A percentile compares a stretch with the other conserved stretches of the same genome.
phyloP scores from a whole-genome alignment of 169 alveolate genomes.

The Plasmodium ovale region DNA sequence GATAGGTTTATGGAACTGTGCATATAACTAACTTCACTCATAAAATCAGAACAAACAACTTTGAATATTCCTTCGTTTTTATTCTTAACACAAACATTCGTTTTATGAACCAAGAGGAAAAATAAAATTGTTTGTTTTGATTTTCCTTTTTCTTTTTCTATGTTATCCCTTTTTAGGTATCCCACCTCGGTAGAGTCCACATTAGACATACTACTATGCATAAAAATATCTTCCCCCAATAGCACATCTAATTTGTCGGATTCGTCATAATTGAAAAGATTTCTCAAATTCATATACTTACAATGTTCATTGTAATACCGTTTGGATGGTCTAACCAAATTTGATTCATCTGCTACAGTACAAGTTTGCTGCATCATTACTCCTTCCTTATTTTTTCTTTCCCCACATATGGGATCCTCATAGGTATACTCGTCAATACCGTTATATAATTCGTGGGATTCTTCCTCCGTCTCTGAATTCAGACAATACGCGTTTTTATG shows the following conservation, averaged over 20 bases:
- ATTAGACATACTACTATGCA: background rate
- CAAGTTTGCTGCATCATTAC: background rate
- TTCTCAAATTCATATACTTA: slow-evolving; percentile 49
- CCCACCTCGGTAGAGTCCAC: background rate
- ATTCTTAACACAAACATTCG: slow-evolving; percentile 16
- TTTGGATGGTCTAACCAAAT: background rate
- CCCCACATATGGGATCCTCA: background rate
- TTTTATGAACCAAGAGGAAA: slow-evolving; percentile 38
- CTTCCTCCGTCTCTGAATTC: background rate
- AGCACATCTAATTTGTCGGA: background rate
- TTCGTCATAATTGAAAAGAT: slow-evolving; percentile 38
- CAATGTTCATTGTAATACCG: slow-evolving; percentile 7
- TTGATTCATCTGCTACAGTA: background rate
- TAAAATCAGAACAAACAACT: slow-evolving; percentile 20
- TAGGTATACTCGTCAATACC: background rate
- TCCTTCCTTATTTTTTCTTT: background rate
- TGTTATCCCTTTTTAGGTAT: background rate
- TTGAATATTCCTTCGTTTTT: slow-evolving; percentile 67
- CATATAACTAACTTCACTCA: slow-evolving; percentile 35
- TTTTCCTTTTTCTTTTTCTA: background rate
- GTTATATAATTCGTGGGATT: background rate
- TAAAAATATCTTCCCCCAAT: slow-evolving; percentile 16
- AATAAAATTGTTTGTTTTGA: slow-evolving; percentile 5
- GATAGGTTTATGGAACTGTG: slow-evolving; percentile 17
- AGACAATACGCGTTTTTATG: background rate